Evolutionary conservation across 2,329 filamentous ascomycete species (phyloP), one percentile per base, ranked within the genome.

Genomic region (Penicillium sp.): DNA sequence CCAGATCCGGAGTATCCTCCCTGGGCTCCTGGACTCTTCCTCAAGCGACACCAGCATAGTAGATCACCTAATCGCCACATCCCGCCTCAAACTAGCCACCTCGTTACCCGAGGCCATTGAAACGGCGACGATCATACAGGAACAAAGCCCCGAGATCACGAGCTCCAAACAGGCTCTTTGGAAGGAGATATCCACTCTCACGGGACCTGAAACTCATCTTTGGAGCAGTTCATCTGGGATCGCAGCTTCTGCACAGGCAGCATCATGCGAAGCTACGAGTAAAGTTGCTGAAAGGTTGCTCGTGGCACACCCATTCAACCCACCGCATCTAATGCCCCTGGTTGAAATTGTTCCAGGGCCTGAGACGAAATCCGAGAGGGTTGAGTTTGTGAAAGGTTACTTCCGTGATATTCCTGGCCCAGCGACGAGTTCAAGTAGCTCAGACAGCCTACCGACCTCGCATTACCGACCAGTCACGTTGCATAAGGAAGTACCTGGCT

Each of bases 241-340:
- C 27, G 76, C 81, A 0, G 81, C 83, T 0, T 82, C 79, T 0
- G 69, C 68, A 22, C 83, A 86, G 58, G 50, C 43, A 3, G 43
- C 50, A 5, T 40, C 31, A 1, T 62, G 55, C n/a, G 36, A 42
- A 5, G 14, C 31, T 1, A 22, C 69, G 68, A 8, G 58, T 71
- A 3, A 79, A 81, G 76, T 60, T 27, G 66, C 69, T 47, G 66
- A 62, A 24, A 70, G 82, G 2, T 64, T 86, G 2, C 57, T 86
- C 0, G 79, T 86, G 1, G 82, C 84, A 4, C 84, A 86, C 64
- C 83, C 84, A 0, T 86, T 83, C 67, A 86, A 86, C 51, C 84
- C 81, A 21, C 84, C 83, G 1, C 82, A 86, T 58, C 77, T 86
- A 49, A 85, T 86, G 81, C 84, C 84, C 0, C 63, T 86, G 1